Evolutionary conservation across 2,329 filamentous ascomycete genomes (phyloP), one percentile per base, ranked within the genome.

Genomic region (Monosporascus sp.): DNA sequence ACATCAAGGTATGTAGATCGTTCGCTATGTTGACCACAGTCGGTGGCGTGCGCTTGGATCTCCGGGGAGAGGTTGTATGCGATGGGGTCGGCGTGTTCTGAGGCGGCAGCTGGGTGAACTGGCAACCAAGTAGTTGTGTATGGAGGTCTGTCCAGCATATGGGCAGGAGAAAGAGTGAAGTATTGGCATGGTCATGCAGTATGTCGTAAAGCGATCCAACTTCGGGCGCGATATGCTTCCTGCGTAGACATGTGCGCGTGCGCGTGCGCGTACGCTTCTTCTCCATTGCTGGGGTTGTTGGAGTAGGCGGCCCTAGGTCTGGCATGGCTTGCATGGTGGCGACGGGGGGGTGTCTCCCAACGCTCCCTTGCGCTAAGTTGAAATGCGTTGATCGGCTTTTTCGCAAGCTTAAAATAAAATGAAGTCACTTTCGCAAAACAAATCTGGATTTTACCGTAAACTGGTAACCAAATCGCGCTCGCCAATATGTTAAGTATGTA

Each of bases 81-180:
- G 57, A 57, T 1, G 77, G 77, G 3, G 71, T 60, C 2, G 77
- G 76, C 6, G 64, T 72, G 38, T 68, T 66, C 60, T 74, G 72
- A 5, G 71, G 62, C 17, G 74, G 70, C 15, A 72, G 67, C 58
- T 75, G 68, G 25, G 66, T 54, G 65, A 81, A 83, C 44, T 65
- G 65, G 17, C 71, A 75, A 24, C 72, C 73, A 6, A 83, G 75
- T 2, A 82, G 65, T 44, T 68, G 63, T 9, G 71, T 60, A 54
- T 84, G 81, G 1, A 70, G 52, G 51, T 82, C 79, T 17, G 76
- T 82, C 81, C 81, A 84, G 61, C 72, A 75, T 46, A 82, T 75
- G 2, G 81, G 81, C 25, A 74, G 71, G 47, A 79, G 66, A 54
- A 76, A 82, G 20, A 84, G 75, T 0, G 74, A 71, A 0, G 63